Conservation (phyloP, 345 rosid species). For the Nasturtium officinale region DNA sequence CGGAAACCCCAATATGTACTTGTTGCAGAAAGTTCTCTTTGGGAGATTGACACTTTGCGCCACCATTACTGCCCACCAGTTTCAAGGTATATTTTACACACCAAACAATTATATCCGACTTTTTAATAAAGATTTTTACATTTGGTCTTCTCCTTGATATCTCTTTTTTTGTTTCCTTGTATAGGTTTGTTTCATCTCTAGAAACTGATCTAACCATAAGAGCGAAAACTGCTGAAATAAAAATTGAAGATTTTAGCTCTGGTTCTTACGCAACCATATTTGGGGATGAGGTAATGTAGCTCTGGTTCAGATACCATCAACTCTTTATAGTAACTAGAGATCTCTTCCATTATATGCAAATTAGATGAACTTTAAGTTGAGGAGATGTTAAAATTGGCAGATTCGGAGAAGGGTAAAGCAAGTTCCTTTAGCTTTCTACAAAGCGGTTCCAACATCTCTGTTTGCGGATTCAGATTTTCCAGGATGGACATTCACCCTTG, state of each 20-base stretch:
- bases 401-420: constrained; percentile 83
- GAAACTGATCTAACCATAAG: constrained; percentile 90
- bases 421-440: constrained; percentile 85
- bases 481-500: constrained; percentile 70
- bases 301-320: neutral
- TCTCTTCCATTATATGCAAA: neutral
- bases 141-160: constrained; percentile 3
- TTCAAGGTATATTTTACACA: constrained; percentile 75
- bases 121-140: neutral
- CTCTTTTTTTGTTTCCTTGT: neutral
- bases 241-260: constrained; percentile 73
- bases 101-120: neutral
- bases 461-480: constrained; percentile 75
- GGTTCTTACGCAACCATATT: constrained; percentile 92
- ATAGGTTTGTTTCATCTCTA: constrained; percentile 77
- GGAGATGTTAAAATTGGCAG: constrained; percentile 42
- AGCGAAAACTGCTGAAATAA: constrained; percentile 74
- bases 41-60: constrained; percentile 87
- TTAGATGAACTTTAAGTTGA: constrained; percentile 14
- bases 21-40: constrained; percentile 83
- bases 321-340: neutral
- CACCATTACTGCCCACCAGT: constrained; percentile 95
- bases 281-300: constrained; percentile 75
- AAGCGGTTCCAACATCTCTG: constrained; percentile 58
- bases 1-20: neutral